Conservation (phyloP, 2,329 filamentous ascomycete species). For the Aspergillus sclerotialis region DNA sequence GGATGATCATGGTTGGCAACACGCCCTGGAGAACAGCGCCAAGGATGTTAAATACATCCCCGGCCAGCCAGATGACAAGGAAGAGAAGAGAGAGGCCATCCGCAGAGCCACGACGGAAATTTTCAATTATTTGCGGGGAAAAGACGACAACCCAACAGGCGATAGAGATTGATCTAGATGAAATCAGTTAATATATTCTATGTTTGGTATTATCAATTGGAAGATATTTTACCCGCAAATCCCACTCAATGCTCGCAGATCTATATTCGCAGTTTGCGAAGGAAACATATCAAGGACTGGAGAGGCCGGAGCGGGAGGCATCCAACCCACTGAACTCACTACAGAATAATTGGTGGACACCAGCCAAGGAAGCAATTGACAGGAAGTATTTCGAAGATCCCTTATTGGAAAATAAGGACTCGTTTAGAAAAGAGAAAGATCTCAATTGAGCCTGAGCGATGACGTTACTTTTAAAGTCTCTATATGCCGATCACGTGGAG, state of each 20-base stretch:
- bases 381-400: no score
- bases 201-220: conserved; percentile 6
- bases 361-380: no score
- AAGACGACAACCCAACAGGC: conserved; percentile 98
- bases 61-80: conserved; percentile 83
- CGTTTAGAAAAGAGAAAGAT: no score
- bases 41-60: conserved; percentile 94
- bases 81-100: conserved; percentile 88
- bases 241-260: conserved; percentile 84
- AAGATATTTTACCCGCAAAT: conserved; percentile 65
- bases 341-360: no score
- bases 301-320: no score
- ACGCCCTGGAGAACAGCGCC: conserved; percentile 89
- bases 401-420: no score
- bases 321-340: no score
- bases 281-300: conserved; percentile 27
- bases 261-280: conserved; percentile 51
- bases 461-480: no score
- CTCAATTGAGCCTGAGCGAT: no score
- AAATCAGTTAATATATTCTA: no score
- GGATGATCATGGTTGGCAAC: conserved; percentile 87
- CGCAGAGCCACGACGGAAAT: conserved; percentile 76
- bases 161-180: conserved; percentile 82
- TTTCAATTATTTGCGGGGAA: conserved; percentile 92
- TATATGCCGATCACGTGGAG: no score